Evolutionary conservation across 352 stramenopile species (phyloP), one percentile per base, ranked within the genome.

Genomic region (Globisporangium barbulae): DNA sequence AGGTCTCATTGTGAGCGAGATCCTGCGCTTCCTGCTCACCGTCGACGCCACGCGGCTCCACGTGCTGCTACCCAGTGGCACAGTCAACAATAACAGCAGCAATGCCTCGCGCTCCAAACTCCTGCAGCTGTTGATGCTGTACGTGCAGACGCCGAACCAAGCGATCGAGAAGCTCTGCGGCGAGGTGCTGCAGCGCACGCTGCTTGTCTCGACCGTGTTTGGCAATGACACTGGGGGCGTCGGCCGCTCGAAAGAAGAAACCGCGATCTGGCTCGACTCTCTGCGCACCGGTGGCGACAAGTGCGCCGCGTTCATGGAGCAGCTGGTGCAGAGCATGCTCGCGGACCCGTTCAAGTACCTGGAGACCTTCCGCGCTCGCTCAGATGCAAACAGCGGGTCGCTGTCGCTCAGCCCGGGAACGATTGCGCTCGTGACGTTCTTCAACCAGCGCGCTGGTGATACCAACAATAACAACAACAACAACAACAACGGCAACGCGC

Each of bases 191-290:
- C 59, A 81, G 15, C 79, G 83, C n/a, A 75, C 78, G 5, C 70
- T 94, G 47, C 58, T 75, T 13, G 67, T 72, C 45, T 89, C 68
- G 17, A 79, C 74, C 2, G 74, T 88, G 7, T 94, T 91, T 68
- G 85, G 85, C 1, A 67, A 65, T 12, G 54, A 76, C 39, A 59
- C 48, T 7, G 35, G 35, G 9, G 57, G 13, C 61, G 55, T 12
- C 35, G 70, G 74, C 35, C 66, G 67, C 65, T 68, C 74, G 10
- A 65, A 50, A 5, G 79, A 89, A 68, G 81, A 91, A 65, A 83
- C 90, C 31, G 48, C 28, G 6, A 74, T 90, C 5, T 94, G 83
- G 85, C 69, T 92, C 5, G 78, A 91, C 39, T 82, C 74, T 68
- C 60, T 94, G 61, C 56, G 67, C 6, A 65, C 72, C 5, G 65